phyloP scores from a whole-genome alignment of 2,329 filamentous ascomycete genomes.

The Paracoccidioides lutzii region DNA sequence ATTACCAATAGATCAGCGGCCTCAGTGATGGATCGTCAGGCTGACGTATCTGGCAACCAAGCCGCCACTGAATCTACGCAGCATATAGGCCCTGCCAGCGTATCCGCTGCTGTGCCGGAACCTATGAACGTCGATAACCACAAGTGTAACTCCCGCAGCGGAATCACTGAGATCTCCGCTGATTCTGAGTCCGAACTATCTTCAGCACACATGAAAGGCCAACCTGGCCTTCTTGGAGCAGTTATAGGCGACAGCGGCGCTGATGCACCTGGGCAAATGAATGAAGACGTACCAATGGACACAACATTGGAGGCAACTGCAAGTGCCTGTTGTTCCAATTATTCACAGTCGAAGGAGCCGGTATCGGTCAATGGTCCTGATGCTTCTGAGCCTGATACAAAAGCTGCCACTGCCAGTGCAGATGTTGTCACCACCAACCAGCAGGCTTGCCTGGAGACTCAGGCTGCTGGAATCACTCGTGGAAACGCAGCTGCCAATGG shows the following conservation, averaged over 20 bases:
- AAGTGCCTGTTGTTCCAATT: too few species aligned
- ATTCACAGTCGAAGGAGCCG: too few species aligned
- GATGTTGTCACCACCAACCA: not conserved
- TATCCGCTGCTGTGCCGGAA: not conserved
- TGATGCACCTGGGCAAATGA: not conserved
- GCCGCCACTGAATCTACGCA: not conserved
- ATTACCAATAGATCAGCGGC: not conserved
- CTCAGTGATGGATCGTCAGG: too few species aligned
- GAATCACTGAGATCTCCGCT: not conserved
- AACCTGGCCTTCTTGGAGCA: not conserved
- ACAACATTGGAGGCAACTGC: not conserved
- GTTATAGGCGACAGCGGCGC: not conserved
- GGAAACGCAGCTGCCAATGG: not conserved
- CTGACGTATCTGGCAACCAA: not conserved
- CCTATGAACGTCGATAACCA: not conserved
- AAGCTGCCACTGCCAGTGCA: not conserved
- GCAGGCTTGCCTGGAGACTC: not conserved
- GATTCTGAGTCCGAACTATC: not conserved
- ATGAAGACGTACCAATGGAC: not conserved
- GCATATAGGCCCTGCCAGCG: too few species aligned
- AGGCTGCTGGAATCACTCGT: not conserved
- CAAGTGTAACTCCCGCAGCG: not conserved
- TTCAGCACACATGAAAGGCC: not conserved
- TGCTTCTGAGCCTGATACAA: not conserved
- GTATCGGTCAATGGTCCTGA: not conserved